Conservation (phyloP, 2,329 filamentous ascomycete genomes). For the Cercospora beticola region DNA sequence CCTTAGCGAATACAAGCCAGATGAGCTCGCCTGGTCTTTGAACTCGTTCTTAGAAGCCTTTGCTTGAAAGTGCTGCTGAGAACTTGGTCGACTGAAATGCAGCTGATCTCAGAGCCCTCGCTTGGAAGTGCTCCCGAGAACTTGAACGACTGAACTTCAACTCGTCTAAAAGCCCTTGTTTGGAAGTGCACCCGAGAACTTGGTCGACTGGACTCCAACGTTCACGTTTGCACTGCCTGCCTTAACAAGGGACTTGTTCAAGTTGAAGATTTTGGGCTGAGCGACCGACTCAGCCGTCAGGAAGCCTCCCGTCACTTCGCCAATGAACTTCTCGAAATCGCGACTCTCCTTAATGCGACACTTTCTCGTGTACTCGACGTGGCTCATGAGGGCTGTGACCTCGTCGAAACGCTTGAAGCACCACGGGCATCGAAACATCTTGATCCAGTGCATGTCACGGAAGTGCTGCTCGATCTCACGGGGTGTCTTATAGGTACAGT, state of each 20-base stretch:
- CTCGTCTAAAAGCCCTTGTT: background rate
- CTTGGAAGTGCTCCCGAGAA: background rate
- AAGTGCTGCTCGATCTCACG: conserved; percentile 33
- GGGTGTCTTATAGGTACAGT: conserved; percentile 36
- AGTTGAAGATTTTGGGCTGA: conserved; percentile 25
- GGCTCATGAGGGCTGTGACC: conserved; percentile 41
- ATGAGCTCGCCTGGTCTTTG: background rate
- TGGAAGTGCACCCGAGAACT: conserved; percentile 1
- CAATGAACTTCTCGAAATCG: conserved; percentile 39
- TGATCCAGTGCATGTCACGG: conserved; percentile 39
- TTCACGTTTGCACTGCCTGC: background rate
- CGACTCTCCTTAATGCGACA: conserved; percentile 39
- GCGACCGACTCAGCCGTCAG: conserved; percentile 22
- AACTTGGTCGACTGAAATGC: background rate
- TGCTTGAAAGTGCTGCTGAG: background rate
- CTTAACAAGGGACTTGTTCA: conserved; percentile 11
- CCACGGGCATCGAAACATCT: conserved; percentile 40
- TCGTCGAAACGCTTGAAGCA: conserved; percentile 45
- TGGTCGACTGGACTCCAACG: background rate
- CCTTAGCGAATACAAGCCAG: background rate
- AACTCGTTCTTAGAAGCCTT: background rate
- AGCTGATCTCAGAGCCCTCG: background rate
- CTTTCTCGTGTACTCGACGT: conserved; percentile 43
- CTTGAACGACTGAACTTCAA: background rate
- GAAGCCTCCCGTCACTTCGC: conserved; percentile 47